phyloP scores from a whole-genome alignment of 257 asterid genomes.

The Nicotiana tomentosiformis region DNA sequence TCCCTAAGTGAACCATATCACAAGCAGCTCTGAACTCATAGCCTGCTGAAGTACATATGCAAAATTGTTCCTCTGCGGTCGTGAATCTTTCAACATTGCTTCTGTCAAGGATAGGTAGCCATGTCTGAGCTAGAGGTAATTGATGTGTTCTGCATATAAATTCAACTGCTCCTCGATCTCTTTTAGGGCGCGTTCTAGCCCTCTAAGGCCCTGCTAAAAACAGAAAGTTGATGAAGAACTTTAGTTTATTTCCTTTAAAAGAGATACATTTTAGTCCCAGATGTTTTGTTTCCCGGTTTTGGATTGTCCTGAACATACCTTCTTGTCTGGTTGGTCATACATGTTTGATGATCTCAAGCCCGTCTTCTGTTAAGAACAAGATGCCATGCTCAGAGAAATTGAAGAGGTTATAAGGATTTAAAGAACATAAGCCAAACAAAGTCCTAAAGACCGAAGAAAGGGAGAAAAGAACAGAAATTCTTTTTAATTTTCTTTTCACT shows the following conservation, averaged over 20 bases:
- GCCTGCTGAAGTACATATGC: slow-evolving; percentile 7
- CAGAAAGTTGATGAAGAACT: neutral
- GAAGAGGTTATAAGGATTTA: neutral
- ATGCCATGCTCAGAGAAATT: neutral
- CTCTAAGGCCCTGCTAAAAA: neutral
- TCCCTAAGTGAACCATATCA: neutral
- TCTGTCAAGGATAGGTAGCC: neutral
- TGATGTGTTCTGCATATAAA: neutral
- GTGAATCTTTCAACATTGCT: neutral
- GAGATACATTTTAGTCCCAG: neutral
- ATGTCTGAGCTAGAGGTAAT: neutral
- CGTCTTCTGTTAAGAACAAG: neutral
- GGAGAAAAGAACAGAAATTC: too few relatives aligned
- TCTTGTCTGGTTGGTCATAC: neutral
- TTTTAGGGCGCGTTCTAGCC: neutral
- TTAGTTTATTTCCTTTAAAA: too few relatives aligned
- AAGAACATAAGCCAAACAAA: too few relatives aligned
- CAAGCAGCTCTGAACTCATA: neutral
- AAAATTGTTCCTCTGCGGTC: neutral
- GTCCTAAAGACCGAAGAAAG: too few relatives aligned
- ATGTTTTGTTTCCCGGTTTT: too few relatives aligned
- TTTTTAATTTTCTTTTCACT: too few relatives aligned
- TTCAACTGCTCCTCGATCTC: neutral
- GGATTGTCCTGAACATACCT: neutral
- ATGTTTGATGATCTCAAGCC: neutral